Conservation (phyloP, 768 basidiomycete genomes). For the Phaffia australis region DNA sequence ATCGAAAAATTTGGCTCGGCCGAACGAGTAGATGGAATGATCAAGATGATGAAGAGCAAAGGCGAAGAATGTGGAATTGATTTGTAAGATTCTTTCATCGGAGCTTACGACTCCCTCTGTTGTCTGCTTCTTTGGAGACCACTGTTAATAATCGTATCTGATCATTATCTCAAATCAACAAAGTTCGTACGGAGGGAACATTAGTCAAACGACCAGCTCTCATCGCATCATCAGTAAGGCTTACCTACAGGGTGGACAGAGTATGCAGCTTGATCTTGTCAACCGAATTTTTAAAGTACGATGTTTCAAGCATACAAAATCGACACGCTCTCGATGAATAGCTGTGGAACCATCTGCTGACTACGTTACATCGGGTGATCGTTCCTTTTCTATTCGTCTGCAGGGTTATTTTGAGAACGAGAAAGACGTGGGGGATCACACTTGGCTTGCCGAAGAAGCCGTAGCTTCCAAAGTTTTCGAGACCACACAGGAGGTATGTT, state of each 20-base stretch:
- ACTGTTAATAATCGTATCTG: conserved; percentile 10
- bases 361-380: neutral
- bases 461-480: conserved; percentile 48
- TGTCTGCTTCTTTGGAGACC: neutral
- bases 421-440: conserved; percentile 52
- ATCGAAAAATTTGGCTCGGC: conserved; percentile 44
- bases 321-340: too few species aligned
- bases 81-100: conserved; percentile 42
- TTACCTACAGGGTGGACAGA: conserved; percentile 51
- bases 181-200: conserved; percentile 52
- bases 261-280: conserved; percentile 50
- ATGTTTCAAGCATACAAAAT: neutral
- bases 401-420: conserved; percentile 56
- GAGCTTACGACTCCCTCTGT: neutral
- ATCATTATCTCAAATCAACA: conserved; percentile 5
- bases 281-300: conserved; percentile 43
- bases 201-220: conserved; percentile 56
- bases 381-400: conserved; percentile 32
- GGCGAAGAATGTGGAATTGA: conserved; percentile 50
- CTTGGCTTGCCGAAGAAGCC: conserved; percentile 53
- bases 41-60: conserved; percentile 46
- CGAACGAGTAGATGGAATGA: conserved; percentile 44
- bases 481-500: conserved; percentile 50
- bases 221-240: conserved; percentile 66
- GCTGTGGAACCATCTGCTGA: too few species aligned